phyloP scores from a whole-genome alignment of 192 early-diverging fungal genomes.

The Umbelopsis vinacea region DNA sequence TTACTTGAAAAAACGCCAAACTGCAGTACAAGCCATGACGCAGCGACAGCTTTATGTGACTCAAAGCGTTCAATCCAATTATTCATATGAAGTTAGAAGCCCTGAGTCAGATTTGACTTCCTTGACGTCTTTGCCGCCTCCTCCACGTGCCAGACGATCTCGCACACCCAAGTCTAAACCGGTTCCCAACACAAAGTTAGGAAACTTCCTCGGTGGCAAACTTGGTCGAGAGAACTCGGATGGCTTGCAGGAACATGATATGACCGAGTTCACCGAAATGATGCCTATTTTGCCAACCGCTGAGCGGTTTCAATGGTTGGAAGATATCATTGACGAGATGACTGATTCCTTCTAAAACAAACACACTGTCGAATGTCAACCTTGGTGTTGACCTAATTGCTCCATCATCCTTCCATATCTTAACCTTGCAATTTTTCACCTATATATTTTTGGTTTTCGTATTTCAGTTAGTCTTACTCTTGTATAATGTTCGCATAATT shows the following conservation, averaged over 20 bases:
- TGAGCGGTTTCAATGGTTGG: conserved; percentile 11
- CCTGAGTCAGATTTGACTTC: not conserved
- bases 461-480: not conserved
- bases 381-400: too few species aligned
- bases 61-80: not conserved
- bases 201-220: conserved; percentile 1
- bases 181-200: not conserved
- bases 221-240: not conserved
- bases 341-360: not conserved
- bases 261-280: not conserved
- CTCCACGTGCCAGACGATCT: conserved; percentile 7
- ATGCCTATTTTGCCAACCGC: not conserved
- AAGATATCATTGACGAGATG: conserved; percentile 1
- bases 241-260: not conserved
- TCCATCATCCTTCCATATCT: too few species aligned
- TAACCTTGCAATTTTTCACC: not conserved
- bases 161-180: not conserved
- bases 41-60: not conserved
- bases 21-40: not conserved
- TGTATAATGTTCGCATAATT: not conserved
- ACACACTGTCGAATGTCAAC: not conserved
- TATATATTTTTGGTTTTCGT: not conserved
- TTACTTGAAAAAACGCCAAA: conserved; percentile 11
- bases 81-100: not conserved
- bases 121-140: conserved; percentile 22